phyloP scores from a whole-genome alignment of 441 rosid species.

The Gossypium lobatum region DNA sequence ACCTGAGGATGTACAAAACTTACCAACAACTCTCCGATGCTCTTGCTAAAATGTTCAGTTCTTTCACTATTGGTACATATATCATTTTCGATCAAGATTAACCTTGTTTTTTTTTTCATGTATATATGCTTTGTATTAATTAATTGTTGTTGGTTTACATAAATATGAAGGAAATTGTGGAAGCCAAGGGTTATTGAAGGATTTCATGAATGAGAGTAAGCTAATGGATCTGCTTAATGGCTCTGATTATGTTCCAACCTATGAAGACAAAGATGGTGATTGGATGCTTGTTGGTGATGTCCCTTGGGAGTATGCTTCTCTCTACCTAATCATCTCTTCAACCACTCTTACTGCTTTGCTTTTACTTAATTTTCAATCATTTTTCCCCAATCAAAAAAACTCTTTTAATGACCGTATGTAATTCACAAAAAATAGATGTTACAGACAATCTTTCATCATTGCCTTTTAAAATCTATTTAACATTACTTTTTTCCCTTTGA shows the following conservation, averaged over 20 bases:
- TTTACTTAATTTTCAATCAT: neutral
- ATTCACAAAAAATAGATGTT: no score
- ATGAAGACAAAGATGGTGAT: slow-evolving; percentile 89
- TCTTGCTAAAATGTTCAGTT: slow-evolving; percentile 61
- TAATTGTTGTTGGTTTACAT: neutral
- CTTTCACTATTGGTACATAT: slow-evolving; percentile 46
- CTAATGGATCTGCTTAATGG: slow-evolving; percentile 50
- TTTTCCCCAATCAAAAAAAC: no score
- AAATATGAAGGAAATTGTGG: slow-evolving; percentile 43
- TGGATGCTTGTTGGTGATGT: slow-evolving; percentile 97
- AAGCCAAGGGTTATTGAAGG: slow-evolving; percentile 65
- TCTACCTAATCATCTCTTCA: neutral
- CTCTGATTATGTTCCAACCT: slow-evolving; percentile 73
- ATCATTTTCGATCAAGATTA: neutral
- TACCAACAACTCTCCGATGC: slow-evolving; percentile 64
- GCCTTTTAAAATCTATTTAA: no score
- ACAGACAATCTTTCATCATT: no score
- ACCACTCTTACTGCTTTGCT: neutral
- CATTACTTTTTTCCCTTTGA: neutral
- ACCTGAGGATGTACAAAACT: slow-evolving; percentile 54
- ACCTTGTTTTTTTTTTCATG: neutral
- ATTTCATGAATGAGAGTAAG: slow-evolving; percentile 68
- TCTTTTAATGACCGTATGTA: no score
- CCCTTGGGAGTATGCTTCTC: slow-evolving; percentile 65
- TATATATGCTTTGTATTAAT: neutral